Evolutionary conservation across 2,329 filamentous ascomycete genomes (phyloP), one percentile per base, ranked within the genome.

Genomic region (Tetracladium maxilliforme): DNA sequence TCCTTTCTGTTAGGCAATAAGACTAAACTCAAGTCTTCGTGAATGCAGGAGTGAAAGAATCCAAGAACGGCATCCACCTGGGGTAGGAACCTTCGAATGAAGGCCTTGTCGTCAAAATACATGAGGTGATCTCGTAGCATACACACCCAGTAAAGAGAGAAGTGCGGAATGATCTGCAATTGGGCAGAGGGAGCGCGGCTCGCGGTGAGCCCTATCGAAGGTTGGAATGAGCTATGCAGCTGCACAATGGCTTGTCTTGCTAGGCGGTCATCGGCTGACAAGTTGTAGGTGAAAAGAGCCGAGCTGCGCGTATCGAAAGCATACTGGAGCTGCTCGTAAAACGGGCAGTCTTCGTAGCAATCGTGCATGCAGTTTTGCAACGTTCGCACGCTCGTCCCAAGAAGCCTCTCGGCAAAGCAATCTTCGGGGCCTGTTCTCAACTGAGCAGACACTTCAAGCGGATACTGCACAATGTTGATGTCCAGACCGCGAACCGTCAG

Each of bases 61-160:
- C 43, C 44, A 7, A 53, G 34, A 0, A 53, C 42, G 4, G 45
- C 48, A 19, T 52, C 48, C 14, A 44, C 39, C 1, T 37, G 33
- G 4, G 42, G 39, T 3, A 52, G 28, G 14, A 52, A 51, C 7
- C 31, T 37, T 3, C 40, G 37, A 1, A 40, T 26, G 16, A 41
- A 52, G 6, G 16, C 6, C 0, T 22, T 36, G 27, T 54, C 50
- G 4, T 43, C 46, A 25, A 51, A 53, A 30, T 41, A 45, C 6
- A 43, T 29, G 25, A 45, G 39, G 25, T 55, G 51, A 29, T 54
- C 51, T 19, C 36, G 42, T 1, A 54, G 35, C 27, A 42, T 41
- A 10, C 45, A 34, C 8, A 51, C 38, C 49, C 48, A 53, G 34
- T 43, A 52, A 1, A 53, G 41, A 2, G 49, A 44, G 27, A 53